Conservation (phyloP, 306 rosid species). For the Hippophae rhamnoides region DNA sequence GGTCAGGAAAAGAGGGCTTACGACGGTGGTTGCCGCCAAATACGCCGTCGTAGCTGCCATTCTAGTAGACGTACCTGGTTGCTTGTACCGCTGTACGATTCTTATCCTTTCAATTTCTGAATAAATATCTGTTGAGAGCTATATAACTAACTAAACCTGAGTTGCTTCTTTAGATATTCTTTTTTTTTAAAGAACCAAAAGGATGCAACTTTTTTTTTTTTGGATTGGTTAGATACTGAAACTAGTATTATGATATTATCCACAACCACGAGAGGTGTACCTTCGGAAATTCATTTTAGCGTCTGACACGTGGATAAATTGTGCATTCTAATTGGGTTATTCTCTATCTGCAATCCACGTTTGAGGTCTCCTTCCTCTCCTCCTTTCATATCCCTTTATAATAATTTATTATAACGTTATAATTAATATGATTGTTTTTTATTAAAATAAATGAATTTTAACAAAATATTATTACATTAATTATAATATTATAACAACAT, state of each 20-base stretch:
- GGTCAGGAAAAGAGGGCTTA: constrained; percentile 30
- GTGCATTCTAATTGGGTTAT: constrained; percentile 39
- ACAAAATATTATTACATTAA: too few relatives aligned
- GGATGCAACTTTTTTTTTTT: background rate
- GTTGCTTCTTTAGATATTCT: background rate
- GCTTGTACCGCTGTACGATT: background rate
- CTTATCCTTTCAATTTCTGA: constrained; percentile 1
- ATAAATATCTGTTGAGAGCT: too few relatives aligned
- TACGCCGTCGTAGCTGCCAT: constrained; percentile 58
- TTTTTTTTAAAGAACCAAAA: background rate
- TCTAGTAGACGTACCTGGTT: background rate
- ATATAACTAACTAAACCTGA: background rate
- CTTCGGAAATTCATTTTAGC: constrained; percentile 10
- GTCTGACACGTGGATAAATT: constrained; percentile 42
- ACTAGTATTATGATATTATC: too few relatives aligned
- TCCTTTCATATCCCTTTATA: background rate
- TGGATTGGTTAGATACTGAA: too few relatives aligned
- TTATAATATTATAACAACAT: too few relatives aligned
- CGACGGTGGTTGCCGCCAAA: constrained; percentile 49
- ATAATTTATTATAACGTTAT: background rate
- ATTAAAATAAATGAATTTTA: too few relatives aligned
- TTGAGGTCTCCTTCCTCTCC: constrained; percentile 11
- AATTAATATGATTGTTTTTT: too few relatives aligned
- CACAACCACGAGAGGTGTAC: background rate
- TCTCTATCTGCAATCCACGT: constrained; percentile 63